A percentile compares a stretch with the other conserved stretches of the same genome.
Evolutionary conservation across 2,329 filamentous ascomycete genomes (phyloP).

Genomic region (Arachnomyces sp.): DNA sequence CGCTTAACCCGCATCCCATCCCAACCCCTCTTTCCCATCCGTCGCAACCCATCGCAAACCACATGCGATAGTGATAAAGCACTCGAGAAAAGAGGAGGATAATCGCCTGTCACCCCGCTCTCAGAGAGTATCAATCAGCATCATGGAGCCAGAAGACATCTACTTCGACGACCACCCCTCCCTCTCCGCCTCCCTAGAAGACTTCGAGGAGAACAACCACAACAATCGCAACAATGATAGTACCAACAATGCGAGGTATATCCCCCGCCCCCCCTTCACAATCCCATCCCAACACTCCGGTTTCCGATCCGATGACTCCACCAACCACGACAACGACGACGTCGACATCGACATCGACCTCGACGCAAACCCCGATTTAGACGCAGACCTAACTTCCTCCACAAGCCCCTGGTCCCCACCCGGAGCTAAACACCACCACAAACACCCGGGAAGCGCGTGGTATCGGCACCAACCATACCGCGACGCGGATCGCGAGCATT

Average conservation of each 20-base stretch:
- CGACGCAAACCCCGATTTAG: slow-evolving; percentile 33
- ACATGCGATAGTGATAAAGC: too few relatives aligned
- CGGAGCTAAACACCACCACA: slow-evolving; percentile 47
- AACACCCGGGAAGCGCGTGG: slow-evolving; percentile 49
- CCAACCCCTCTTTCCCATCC: too few relatives aligned
- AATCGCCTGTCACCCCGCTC: too few relatives aligned
- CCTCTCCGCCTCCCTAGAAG: slow-evolving; percentile 52
- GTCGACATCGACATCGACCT: slow-evolving; percentile 20
- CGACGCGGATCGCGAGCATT: too few relatives aligned
- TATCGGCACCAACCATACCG: slow-evolving; percentile 43
- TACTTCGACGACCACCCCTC: slow-evolving; percentile 52
- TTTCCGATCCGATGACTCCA: slow-evolving; percentile 49
- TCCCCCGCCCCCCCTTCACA: slow-evolving; percentile 33
- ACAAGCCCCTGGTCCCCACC: slow-evolving; percentile 57
- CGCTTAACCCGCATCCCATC: too few relatives aligned
- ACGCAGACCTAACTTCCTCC: slow-evolving; percentile 19
- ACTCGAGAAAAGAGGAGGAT: too few relatives aligned
- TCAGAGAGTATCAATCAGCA: too few relatives aligned
- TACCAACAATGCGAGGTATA: background rate
- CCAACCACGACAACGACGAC: slow-evolving; percentile 30
- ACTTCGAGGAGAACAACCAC: slow-evolving; percentile 49
- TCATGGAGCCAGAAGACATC: slow-evolving; percentile 24
- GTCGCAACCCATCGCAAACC: too few relatives aligned
- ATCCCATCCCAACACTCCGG: slow-evolving; percentile 54
- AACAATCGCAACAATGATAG: slow-evolving; percentile 10